A percentile compares a stretch with the other conserved stretches of the same genome.
phyloP scores from a whole-genome alignment of 352 stramenopile genomes.

The Pythium volutum region DNA sequence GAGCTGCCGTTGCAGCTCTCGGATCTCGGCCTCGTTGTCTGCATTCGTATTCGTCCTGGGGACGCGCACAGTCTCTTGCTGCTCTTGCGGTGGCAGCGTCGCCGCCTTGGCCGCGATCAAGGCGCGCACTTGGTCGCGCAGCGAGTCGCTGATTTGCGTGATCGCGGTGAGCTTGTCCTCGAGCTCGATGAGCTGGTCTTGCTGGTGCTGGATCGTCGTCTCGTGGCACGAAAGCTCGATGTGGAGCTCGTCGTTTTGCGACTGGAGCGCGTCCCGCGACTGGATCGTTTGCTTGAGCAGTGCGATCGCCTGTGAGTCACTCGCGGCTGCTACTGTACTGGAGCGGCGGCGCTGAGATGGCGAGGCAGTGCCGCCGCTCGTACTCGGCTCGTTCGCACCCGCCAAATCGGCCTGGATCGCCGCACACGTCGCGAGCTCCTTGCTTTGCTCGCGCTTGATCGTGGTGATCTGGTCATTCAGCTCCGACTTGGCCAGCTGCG shows the following conservation, averaged over 20 bases:
- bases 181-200: constrained; percentile 35
- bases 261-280: constrained; percentile 26
- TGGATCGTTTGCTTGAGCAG: constrained; percentile 23
- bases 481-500: constrained; percentile 29
- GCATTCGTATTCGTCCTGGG: no score
- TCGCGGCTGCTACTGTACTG: not conserved
- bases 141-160: constrained; percentile 18
- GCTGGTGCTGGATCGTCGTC: constrained; percentile 33
- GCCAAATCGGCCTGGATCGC: constrained; percentile 3
- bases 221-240: constrained; percentile 44
- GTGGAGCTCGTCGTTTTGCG: constrained; percentile 39
- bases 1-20: constrained; percentile 24
- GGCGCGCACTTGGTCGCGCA: constrained; percentile 31
- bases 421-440: constrained; percentile 15
- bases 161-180: constrained; percentile 14
- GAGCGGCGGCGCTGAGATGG: not conserved
- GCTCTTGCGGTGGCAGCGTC: no score
- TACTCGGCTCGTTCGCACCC: not conserved
- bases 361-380: not conserved
- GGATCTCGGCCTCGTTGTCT: constrained; percentile 25
- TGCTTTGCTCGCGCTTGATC: constrained; percentile 10
- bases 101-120: not conserved
- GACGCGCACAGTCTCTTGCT: no score
- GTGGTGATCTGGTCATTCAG: constrained; percentile 17
- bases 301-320: constrained; percentile 21